Evolutionary conservation across 1,139 yeast genomes (phyloP), one percentile per base, ranked within the genome.

Genomic region (Blastobotrys serpentis): DNA sequence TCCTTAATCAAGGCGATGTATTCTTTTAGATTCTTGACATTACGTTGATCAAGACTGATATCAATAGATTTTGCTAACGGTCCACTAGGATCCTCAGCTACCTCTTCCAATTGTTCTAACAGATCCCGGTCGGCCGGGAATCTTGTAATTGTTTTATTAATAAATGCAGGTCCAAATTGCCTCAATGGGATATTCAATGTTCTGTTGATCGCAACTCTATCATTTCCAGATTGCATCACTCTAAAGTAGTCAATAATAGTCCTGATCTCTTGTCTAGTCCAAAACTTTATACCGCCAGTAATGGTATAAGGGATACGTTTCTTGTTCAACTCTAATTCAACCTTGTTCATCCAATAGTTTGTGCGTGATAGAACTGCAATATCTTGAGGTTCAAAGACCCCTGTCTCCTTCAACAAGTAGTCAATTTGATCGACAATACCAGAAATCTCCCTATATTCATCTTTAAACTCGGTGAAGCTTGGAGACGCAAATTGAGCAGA

Each of bases 181-280:
- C 84, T 69, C 30, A 81, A 73, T 0, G 92, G 92, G 45, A 71
- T 72, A 43, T 77, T 76, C 30, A 89, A 57, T 0, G 84, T 74
- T 34, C 87, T 69, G 21, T 78, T 54, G 33, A 79, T 70, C 0
- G 95, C 86, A 25, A 78, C 63, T 47, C 78, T 70, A 60, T 86
- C 95, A 46, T 67, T 64, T 14, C 75, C 77, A 36, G 82, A 78
- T 2, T 78, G 72, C 8, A 86, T 70, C 1, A 81, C 78, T 44
- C 86, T 72, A 25, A 92, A 62, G 55, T 83, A 80, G 60, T 83
- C 86, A 44, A 89, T 53, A 48, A 86, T 72, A 0, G 78, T 69
- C 16, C 73, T 70, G 11, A 87, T 82, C 61, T 87, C 96, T 50
- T 77, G 77, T 30, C 86, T 68, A 37, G 86, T 89, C 90, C 95